Evolutionary conservation across 2,329 filamentous ascomycete species (phyloP).

Genomic region (Colletotrichum phormii): DNA sequence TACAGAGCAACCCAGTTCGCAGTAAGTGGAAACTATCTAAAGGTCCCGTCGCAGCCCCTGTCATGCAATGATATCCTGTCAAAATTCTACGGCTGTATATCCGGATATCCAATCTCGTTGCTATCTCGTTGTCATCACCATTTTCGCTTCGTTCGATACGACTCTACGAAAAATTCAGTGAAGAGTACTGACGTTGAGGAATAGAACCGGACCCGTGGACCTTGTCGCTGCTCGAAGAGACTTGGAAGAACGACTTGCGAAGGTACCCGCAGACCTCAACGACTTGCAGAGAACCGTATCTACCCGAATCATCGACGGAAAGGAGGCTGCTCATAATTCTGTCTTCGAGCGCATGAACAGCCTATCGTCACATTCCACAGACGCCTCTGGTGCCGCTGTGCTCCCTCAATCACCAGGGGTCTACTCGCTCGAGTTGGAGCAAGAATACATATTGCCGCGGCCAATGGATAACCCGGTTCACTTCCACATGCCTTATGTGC

Average conservation of each 20-base stretch:
- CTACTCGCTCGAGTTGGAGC: slow-evolving; percentile 41
- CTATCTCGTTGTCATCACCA: not conserved
- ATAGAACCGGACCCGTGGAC: slow-evolving; percentile 43
- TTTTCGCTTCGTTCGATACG: not conserved
- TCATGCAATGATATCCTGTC: not conserved
- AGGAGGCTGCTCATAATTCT: slow-evolving; percentile 51
- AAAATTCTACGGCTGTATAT: not conserved
- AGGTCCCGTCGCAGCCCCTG: not conserved
- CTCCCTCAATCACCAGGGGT: slow-evolving; percentile 39
- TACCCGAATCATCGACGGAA: slow-evolving; percentile 50
- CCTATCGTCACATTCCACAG: slow-evolving; percentile 58
- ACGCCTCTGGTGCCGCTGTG: slow-evolving; percentile 44
- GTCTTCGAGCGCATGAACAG: slow-evolving; percentile 64
- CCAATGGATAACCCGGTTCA: slow-evolving; percentile 50
- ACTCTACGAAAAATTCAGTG: not conserved
- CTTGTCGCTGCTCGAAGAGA: slow-evolving; percentile 45
- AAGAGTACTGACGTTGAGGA: not conserved
- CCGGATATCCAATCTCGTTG: not conserved
- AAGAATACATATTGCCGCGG: slow-evolving; percentile 45
- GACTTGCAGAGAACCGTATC: slow-evolving; percentile 54
- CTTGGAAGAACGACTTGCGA: slow-evolving; percentile 50
- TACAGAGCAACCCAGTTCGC: not conserved
- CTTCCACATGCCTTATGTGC: slow-evolving; percentile 51
- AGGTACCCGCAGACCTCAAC: slow-evolving; percentile 56
- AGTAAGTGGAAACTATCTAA: not conserved